These are phyloP conservation scores for Termitomyces heimii DNA, from an alignment of 768 basidiomycete species.

Conservation along the genomic window DNA sequence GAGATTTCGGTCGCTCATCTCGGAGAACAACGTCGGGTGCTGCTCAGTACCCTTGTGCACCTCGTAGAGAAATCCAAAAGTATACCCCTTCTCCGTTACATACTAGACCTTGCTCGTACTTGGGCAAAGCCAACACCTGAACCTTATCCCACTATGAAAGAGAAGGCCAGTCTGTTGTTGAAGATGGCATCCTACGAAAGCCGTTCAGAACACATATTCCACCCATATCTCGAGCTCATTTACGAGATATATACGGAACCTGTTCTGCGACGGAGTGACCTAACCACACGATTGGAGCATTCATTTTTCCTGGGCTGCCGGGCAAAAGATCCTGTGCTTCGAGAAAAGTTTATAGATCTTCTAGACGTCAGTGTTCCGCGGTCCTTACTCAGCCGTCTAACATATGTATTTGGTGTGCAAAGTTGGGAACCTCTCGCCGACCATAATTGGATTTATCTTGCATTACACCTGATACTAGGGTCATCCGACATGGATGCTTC, in stretches of 20 bases:
- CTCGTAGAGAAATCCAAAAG: constrained; percentile 91
- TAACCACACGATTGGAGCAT: constrained; percentile 89
- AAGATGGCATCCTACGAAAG: constrained; percentile 85
- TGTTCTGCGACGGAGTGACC: constrained; percentile 78
- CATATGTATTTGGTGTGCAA: constrained; percentile 89
- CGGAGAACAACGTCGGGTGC: constrained; percentile 79
- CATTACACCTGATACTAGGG: constrained; percentile 83
- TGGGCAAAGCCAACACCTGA: constrained; percentile 91
- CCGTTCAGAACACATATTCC: constrained; percentile 73
- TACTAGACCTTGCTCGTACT: constrained; percentile 79
- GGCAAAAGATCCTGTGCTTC: constrained; percentile 68
- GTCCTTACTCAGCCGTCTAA: constrained; percentile 73
- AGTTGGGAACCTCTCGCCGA: constrained; percentile 92
- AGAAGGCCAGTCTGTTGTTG: constrained; percentile 84
- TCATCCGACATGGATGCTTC: constrained; percentile 40
- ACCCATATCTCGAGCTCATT: constrained; percentile 82
- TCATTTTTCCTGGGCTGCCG: constrained; percentile 92
- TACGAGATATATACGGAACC: constrained; percentile 94
- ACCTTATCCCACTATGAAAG: constrained; percentile 87
- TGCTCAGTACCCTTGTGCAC: constrained; percentile 71
- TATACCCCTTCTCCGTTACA: constrained; percentile 67
- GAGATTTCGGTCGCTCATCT: constrained; percentile 75
- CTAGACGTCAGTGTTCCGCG: constrained; percentile 86
- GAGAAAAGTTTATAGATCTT: constrained; percentile 85
- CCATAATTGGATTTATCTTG: constrained; percentile 91